These are phyloP conservation scores for Neurospora sp. DNA, from an alignment of 2,329 filamentous ascomycete species.

Conservation along the genomic window DNA sequence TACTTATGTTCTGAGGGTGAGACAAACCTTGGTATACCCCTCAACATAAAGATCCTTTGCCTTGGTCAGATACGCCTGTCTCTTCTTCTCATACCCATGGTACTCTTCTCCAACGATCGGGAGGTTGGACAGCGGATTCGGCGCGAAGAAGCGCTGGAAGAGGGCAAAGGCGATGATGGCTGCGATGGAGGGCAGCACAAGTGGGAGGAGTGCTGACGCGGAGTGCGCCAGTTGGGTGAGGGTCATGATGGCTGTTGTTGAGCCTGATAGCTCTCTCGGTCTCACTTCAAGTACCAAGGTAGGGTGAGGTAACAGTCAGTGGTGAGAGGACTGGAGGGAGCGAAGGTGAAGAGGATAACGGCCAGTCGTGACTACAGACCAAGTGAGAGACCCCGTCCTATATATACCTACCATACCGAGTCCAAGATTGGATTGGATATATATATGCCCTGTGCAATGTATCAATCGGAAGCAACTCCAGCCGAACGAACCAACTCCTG, in stretches of 20 bases:
- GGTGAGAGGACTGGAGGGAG: not conserved
- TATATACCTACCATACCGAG: not conserved
- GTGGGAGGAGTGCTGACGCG: constrained; percentile 8
- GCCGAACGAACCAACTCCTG: not conserved
- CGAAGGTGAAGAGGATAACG: not conserved
- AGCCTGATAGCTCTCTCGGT: not conserved
- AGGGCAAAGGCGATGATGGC: constrained; percentile 10
- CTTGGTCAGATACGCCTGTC: constrained; percentile 17
- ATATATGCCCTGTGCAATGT: not conserved
- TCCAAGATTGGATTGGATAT: not conserved
- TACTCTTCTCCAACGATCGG: constrained; percentile 20
- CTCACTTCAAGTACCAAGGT: not conserved
- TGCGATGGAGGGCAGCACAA: constrained; percentile 11
- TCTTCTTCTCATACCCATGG: constrained; percentile 18
- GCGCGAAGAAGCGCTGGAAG: constrained; percentile 11
- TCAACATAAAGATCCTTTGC: constrained; percentile 19
- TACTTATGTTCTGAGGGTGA: no score
- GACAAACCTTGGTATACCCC: constrained; percentile 21
- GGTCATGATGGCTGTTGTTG: constrained; percentile 7
- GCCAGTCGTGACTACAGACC: not conserved
- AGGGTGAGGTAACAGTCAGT: not conserved
- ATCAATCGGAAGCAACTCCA: not conserved
- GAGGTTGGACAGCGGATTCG: constrained; percentile 14
- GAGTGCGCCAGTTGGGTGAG: constrained; percentile 2
- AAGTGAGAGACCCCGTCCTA: not conserved